Evolutionary conservation across 1,139 yeast species (phyloP).

Genomic region (Yueomyces sp.): DNA sequence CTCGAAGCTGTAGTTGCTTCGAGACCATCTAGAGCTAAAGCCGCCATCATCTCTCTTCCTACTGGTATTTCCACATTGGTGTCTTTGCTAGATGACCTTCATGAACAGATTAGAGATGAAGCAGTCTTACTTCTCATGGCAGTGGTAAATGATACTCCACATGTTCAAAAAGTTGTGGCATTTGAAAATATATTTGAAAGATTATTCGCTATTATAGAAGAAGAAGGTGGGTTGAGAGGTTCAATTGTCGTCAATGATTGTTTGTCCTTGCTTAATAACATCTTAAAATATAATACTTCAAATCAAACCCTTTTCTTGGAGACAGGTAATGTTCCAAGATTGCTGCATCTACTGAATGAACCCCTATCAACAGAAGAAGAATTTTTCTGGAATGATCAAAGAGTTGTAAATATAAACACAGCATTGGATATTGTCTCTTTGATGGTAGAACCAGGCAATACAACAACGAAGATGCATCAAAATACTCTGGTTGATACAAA

Average conservation of each 20-base stretch:
- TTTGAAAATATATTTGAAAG: constrained; percentile 87
- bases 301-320: constrained; percentile 85
- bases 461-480: constrained; percentile 52
- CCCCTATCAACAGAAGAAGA: constrained; percentile 37
- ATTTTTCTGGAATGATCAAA: constrained; percentile 61
- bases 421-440: constrained; percentile 63
- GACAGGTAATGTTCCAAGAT: constrained; percentile 59
- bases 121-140: constrained; percentile 75
- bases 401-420: constrained; percentile 51
- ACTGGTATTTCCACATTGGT: constrained; percentile 73
- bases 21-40: constrained; percentile 65
- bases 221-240: constrained; percentile 85
- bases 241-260: constrained; percentile 90
- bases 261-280: constrained; percentile 56
- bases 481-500: constrained; percentile 47
- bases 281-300: constrained; percentile 72
- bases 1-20: constrained; percentile 75
- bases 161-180: constrained; percentile 85
- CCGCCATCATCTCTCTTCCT: constrained; percentile 59
- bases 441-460: constrained; percentile 66
- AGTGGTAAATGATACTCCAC: constrained; percentile 68
- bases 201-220: constrained; percentile 61
- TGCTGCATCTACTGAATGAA: constrained; percentile 51
- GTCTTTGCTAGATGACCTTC: constrained; percentile 49
- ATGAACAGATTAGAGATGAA: constrained; percentile 88